Conservation (phyloP, 2,329 filamentous ascomycete species). For the Pseudogymnoascus sp. region DNA sequence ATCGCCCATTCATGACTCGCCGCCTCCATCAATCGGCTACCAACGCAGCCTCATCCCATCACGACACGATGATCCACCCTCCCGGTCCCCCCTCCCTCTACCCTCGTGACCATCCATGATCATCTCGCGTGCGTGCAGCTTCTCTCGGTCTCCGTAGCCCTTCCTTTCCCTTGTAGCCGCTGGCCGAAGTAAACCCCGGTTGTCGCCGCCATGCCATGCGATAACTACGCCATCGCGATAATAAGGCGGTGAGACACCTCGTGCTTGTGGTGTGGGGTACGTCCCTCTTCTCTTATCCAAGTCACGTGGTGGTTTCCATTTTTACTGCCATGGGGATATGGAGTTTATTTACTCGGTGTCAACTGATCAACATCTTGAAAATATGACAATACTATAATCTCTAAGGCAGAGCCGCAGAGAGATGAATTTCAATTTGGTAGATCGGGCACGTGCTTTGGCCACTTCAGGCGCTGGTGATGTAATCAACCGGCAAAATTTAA, state of each 20-base stretch:
- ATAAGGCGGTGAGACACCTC: slow-evolving; percentile 3
- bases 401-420: not conserved
- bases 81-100: not conserved
- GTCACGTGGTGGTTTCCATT: not conserved
- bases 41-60: not conserved
- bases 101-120: not conserved
- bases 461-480: not conserved
- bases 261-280: no score
- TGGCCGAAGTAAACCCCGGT: not conserved
- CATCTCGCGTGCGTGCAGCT: not conserved
- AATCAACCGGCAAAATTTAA: not conserved
- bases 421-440: not conserved
- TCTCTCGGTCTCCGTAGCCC: not conserved
- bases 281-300: not conserved
- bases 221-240: not conserved
- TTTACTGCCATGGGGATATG: not conserved
- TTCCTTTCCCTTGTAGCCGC: not conserved
- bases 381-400: not conserved
- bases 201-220: not conserved
- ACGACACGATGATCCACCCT: not conserved
- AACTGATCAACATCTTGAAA: not conserved
- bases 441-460: not conserved
- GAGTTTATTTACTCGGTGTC: not conserved
- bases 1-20: not conserved
- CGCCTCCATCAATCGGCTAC: not conserved